A percentile compares a stretch with the other conserved stretches of the same genome.
Conservation (phyloP, 2,329 filamentous ascomycete genomes). For the Pezicula carpinea region DNA sequence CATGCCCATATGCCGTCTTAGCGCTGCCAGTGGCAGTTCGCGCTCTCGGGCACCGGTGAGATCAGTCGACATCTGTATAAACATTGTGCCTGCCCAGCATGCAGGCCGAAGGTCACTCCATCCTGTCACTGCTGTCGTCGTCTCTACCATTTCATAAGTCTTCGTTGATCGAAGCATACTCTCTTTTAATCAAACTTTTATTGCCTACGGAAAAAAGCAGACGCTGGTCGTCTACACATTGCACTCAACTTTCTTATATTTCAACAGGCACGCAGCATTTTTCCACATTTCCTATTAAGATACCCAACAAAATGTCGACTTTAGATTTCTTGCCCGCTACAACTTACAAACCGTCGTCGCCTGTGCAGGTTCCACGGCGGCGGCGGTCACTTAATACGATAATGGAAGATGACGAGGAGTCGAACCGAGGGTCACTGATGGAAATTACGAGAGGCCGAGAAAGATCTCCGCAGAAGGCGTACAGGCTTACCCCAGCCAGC, state of each 20-base stretch:
- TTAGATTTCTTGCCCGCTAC: conserved; percentile 40
- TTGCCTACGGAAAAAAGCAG: conserved; percentile 8
- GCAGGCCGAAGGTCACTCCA: conserved; percentile 10
- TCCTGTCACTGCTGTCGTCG: conserved; percentile 14
- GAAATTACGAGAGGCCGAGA: conserved; percentile 29
- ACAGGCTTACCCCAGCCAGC: conserved; percentile 38
- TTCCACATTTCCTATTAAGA: conserved; percentile 12
- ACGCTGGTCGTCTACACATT: conserved; percentile 24
- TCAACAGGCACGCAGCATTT: conserved; percentile 14
- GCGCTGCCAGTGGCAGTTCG: conserved; percentile 17
- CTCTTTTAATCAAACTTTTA: conserved; percentile 28
- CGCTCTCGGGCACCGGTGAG: conserved; percentile 6
- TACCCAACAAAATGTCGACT: conserved; percentile 25
- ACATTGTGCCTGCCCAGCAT: conserved; percentile 18
- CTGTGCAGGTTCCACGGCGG: conserved; percentile 49
- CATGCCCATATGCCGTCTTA: conserved; percentile 15
- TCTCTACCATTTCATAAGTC: conserved; percentile 21
- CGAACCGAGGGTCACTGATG: conserved; percentile 23
- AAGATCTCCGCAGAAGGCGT: conserved; percentile 31
- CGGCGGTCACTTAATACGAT: conserved; percentile 58
- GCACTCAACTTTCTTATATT: conserved; percentile 11
- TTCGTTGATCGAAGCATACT: conserved; percentile 33
- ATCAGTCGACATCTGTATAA: conserved; percentile 17
- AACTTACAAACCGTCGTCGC: conserved; percentile 43
- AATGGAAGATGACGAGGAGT: conserved; percentile 49